Percentiles rank a stretch among this genome's conserved stretches.
Evolutionary conservation across 2,329 filamentous ascomycete genomes (phyloP).

Genomic region (Diplodia mutila): DNA sequence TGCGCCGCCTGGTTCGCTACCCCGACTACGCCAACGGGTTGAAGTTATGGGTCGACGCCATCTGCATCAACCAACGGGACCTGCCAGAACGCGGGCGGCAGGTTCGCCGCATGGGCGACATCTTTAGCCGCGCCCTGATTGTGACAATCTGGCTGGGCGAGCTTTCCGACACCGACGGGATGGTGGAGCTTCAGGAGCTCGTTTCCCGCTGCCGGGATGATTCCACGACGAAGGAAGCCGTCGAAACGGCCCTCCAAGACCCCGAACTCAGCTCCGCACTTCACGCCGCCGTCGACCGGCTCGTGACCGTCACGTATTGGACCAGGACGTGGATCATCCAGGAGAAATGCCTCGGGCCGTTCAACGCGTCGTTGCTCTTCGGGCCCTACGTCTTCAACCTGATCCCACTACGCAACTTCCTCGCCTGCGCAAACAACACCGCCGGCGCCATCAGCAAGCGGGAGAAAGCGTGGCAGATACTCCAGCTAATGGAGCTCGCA

Average conservation of each 20-base stretch:
- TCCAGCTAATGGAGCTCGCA: constrained; percentile 1
- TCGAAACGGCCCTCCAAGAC: not conserved
- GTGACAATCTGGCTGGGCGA: constrained; percentile 21
- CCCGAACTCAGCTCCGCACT: not conserved
- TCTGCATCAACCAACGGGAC: constrained; percentile 20
- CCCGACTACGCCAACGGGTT: not conserved
- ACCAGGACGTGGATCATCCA: constrained; percentile 12
- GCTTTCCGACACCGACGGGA: not conserved
- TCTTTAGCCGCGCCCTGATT: not conserved
- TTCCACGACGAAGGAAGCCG: not conserved
- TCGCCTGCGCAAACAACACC: not conserved
- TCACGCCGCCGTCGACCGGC: not conserved
- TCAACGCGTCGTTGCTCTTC: constrained; percentile 1
- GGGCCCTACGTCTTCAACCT: constrained; percentile 9
- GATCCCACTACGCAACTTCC: constrained; percentile 9
- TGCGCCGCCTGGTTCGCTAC: not conserved
- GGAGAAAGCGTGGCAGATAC: not conserved
- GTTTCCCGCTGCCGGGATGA: not conserved
- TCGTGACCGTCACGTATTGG: constrained; percentile 1
- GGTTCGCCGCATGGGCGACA: constrained; percentile 17
- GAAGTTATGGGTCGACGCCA: constrained; percentile 7
- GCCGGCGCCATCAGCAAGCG: not conserved
- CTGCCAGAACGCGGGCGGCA: not conserved
- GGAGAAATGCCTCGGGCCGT: not conserved
- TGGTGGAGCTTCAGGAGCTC: not conserved